Base-by-base conservation (phyloP, 1,139 yeast genomes). In the Pichia norvegensis region DNA sequence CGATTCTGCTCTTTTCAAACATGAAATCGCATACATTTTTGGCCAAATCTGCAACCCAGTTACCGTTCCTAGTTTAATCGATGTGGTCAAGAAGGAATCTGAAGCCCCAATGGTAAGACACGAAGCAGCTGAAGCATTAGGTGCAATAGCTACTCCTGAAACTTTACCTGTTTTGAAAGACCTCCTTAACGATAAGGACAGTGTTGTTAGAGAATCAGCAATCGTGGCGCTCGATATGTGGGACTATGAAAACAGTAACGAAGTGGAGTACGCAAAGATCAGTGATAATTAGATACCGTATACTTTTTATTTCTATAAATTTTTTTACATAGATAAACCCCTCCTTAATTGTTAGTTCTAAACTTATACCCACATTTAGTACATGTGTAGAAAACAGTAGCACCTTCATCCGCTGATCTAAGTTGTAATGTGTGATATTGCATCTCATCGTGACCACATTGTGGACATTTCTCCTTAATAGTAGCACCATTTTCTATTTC, bases 61-160 rank as follows among this genome's bases (percentile, higher is more conserved):
- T 31, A 82, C 95, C 36, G 95, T 92, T 35, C 96, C 97, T 40
- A 73, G 94, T 22, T 76, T 94, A 56, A 76, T 87, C 52, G 81
- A 85, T 66, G 90, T 92, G 9, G 75, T 94, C 58, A 78, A 79
- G 56, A 79, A 86, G 64, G 78, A 74, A 48, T 62, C 67, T 17
- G 96, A 94, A 69, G 97, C 95, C 40, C 95, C 95, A 50, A 94
- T 94, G 98, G 98, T 94, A 33, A 83, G 99, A 69, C 99, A 94
- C 64, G 99, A 94, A 68, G 98, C 98, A 47, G 98, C 98, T 29
- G 99, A 94, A 68, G 98, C 98, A 27, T 74, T 94, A 57, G 98
- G 98, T 22, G 78, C 95, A 27, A 92, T 94, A 63, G 97, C 96
- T 23, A 86, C 97, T n/a, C 95, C 86, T 58, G 97, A 90, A 49